phyloP scores from a whole-genome alignment of 1,284 basidiomycete genomes.

The Ganoderma resinaceum region DNA sequence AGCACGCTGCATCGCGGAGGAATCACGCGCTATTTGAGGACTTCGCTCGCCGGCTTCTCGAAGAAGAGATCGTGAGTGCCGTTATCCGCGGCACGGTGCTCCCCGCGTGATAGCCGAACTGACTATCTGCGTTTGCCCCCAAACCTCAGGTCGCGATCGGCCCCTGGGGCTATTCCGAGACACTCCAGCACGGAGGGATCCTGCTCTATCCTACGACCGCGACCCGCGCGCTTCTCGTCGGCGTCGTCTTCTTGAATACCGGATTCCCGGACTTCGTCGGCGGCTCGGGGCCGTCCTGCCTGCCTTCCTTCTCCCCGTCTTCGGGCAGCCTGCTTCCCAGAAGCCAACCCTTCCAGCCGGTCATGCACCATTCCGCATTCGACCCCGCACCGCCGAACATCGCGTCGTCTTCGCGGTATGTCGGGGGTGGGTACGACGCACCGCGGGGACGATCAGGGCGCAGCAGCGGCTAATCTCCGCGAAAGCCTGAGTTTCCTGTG shows the following conservation, averaged over 20 bases:
- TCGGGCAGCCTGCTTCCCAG: constrained; percentile 21
- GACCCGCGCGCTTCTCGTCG: constrained; percentile 64
- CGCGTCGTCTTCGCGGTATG: constrained; percentile 34
- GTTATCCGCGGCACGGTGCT: neutral
- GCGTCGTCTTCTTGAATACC: constrained; percentile 58
- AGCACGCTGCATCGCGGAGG: constrained; percentile 51
- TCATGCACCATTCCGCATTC: constrained; percentile 25
- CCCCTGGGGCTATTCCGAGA: constrained; percentile 55
- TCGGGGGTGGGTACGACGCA: constrained; percentile 20
- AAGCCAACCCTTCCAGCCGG: constrained; percentile 24
- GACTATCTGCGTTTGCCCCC: constrained; percentile 5
- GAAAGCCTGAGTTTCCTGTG: neutral
- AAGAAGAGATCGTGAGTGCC: constrained; percentile 57
- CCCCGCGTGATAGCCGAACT: neutral
- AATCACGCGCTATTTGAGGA: constrained; percentile 63
- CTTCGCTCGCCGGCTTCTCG: constrained; percentile 57
- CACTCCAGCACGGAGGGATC: constrained; percentile 57
- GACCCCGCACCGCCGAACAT: constrained; percentile 36
- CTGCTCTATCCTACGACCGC: constrained; percentile 61
- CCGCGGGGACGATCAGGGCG: constrained; percentile 18
- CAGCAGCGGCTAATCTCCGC: constrained; percentile 22
- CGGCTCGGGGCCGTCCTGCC: constrained; percentile 17
- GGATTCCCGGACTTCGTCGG: constrained; percentile 61
- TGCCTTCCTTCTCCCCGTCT: constrained; percentile 13
- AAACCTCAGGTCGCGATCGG: constrained; percentile 57